A percentile compares a stretch with the other conserved stretches of the same genome.
Conservation (phyloP, 2,329 filamentous ascomycete species). For the Fusarium metavorans region DNA sequence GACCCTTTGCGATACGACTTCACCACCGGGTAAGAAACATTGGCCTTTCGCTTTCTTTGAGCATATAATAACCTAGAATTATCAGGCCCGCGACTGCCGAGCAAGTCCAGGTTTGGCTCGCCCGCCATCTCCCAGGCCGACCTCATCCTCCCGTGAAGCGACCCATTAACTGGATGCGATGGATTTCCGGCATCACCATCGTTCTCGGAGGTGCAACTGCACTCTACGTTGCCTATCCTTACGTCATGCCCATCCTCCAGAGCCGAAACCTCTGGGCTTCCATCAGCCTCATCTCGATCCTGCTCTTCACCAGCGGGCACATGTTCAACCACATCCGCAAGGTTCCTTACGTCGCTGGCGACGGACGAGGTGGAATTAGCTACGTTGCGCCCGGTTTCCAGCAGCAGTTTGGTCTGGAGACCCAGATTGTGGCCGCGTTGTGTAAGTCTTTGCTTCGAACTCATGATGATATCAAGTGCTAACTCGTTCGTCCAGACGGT, state of each 20-base stretch:
- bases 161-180: slow-evolving; percentile 87
- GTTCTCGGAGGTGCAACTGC: slow-evolving; percentile 77
- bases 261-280: slow-evolving; percentile 96
- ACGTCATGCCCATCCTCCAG: slow-evolving; percentile 83
- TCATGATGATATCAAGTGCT: background rate
- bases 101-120: slow-evolving; percentile 81
- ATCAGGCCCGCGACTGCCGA: slow-evolving; percentile 80
- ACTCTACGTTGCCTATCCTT: slow-evolving; percentile 78
- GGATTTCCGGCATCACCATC: slow-evolving; percentile 75
- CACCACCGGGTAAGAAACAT: slow-evolving; percentile 73
- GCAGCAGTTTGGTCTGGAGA: slow-evolving; percentile 93
- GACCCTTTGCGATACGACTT: slow-evolving; percentile 89
- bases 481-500: slow-evolving; percentile 57
- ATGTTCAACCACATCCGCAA: slow-evolving; percentile 99
- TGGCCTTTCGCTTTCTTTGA: background rate
- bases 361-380: slow-evolving; percentile 85
- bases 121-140: slow-evolving; percentile 80
- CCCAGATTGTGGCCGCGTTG: slow-evolving; percentile 92
- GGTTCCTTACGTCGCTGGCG: slow-evolving; percentile 89
- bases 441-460: slow-evolving; percentile 70
- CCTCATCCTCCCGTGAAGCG: slow-evolving; percentile 83
- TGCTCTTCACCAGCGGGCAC: slow-evolving; percentile 94
- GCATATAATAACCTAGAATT: background rate
- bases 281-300: slow-evolving; percentile 86
- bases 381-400: slow-evolving; percentile 95